A percentile compares a stretch with the other conserved stretches of the same genome.
Evolutionary conservation across 2,329 filamentous ascomycete species (phyloP).

Genomic region (Calonectria naviculata): DNA sequence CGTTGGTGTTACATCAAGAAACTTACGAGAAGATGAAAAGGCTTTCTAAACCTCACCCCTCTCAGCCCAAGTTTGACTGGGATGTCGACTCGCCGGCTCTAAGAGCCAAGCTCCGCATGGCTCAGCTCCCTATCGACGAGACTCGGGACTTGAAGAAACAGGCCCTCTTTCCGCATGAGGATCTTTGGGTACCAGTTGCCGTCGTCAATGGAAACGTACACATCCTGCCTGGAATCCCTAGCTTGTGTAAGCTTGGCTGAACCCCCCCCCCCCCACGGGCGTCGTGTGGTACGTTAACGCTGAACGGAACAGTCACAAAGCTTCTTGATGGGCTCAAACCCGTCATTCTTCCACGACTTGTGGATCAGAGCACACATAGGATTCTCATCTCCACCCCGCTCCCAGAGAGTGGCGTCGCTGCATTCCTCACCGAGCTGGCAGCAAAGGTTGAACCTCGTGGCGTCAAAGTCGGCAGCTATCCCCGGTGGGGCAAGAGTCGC

Average conservation of each 20-base stretch:
- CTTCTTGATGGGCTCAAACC: constrained; percentile 84
- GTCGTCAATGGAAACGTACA: constrained; percentile 95
- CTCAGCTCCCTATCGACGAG: constrained; percentile 83
- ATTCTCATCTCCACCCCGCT: constrained; percentile 89
- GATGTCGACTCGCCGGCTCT: constrained; percentile 82
- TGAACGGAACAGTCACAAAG: constrained; percentile 66
- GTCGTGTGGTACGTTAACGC: constrained; percentile 18
- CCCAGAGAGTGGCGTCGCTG: constrained; percentile 86
- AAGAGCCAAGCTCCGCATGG: constrained; percentile 90
- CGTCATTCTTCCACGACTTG: constrained; percentile 74
- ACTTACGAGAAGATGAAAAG: constrained; percentile 86
- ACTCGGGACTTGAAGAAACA: constrained; percentile 74
- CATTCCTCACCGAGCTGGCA: constrained; percentile 84
- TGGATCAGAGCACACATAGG: constrained; percentile 81
- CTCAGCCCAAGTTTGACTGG: constrained; percentile 84
- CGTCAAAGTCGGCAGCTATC: constrained; percentile 96
- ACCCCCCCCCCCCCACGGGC: neutral
- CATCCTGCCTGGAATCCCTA: constrained; percentile 90
- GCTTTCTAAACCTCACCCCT: constrained; percentile 78
- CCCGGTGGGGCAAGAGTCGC: constrained; percentile 85
- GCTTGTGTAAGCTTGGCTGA: constrained; percentile 68
- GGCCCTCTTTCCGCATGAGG: constrained; percentile 80
- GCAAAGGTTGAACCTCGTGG: constrained; percentile 77
- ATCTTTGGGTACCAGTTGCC: constrained; percentile 90
- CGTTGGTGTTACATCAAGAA: constrained; percentile 80